Percentiles rank a stretch among this genome's conserved stretches.
phyloP scores from a whole-genome alignment of 805 yeast genomes.

The Kazachstania viticola region DNA sequence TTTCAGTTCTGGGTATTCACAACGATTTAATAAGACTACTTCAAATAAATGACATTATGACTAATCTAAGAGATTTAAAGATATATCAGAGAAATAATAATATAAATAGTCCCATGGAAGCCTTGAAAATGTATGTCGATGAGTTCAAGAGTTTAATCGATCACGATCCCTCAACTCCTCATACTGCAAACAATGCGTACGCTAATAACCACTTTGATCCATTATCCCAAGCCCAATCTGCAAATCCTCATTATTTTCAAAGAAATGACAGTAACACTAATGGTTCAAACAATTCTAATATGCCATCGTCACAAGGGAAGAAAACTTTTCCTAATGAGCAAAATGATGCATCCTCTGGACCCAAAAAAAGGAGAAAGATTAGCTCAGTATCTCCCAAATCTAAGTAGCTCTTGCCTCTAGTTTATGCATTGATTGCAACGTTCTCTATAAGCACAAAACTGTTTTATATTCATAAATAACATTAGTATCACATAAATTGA shows the following conservation, averaged over 20 bases:
- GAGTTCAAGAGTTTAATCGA: no score
- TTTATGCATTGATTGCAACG: no score
- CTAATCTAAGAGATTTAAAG: conserved; percentile 58
- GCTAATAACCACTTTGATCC: neutral
- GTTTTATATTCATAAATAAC: no score
- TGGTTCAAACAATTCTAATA: neutral
- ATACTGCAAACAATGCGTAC: conserved; percentile 1
- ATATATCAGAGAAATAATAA: conserved; percentile 38
- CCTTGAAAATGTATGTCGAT: conserved; percentile 35
- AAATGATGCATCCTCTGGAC: no score
- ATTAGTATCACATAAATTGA: no score
- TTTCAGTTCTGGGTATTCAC: conserved; percentile 52
- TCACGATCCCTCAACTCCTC: no score
- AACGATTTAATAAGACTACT: conserved; percentile 56
- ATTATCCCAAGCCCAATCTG: neutral
- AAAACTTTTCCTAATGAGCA: neutral
- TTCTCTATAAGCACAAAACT: no score
- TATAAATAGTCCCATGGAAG: conserved; percentile 42
- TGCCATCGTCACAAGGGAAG: neutral
- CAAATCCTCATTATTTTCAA: neutral
- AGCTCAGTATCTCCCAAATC: no score
- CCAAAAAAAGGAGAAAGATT: no score
- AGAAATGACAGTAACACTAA: neutral
- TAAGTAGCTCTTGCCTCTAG: no score
- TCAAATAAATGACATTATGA: conserved; percentile 73